Conservation (phyloP, 495 filamentous ascomycete genomes). For the Lasiosphaeria miniovina region DNA sequence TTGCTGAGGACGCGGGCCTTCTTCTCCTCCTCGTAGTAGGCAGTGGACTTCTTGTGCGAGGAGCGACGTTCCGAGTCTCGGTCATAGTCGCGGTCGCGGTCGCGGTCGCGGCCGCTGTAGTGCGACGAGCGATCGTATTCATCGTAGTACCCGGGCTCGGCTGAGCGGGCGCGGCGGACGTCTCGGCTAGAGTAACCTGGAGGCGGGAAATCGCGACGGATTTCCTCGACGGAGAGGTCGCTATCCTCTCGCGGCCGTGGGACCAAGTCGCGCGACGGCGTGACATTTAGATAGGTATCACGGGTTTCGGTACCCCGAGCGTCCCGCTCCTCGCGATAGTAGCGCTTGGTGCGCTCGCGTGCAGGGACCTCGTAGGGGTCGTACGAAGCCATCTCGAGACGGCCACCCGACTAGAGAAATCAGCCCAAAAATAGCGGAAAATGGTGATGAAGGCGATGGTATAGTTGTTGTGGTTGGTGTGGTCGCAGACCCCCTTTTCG, state of each 20-base stretch:
- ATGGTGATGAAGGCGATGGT: background rate
- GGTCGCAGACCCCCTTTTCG: no score
- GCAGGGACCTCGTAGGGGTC: slow-evolving; percentile 44
- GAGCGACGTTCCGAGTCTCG: slow-evolving; percentile 19
- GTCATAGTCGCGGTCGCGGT: slow-evolving; percentile 45
- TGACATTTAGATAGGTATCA: slow-evolving; percentile 46
- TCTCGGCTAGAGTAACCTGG: slow-evolving; percentile 50
- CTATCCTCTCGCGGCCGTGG: slow-evolving; percentile 54
- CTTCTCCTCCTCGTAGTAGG: slow-evolving; percentile 48
- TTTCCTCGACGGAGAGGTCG: slow-evolving; percentile 64
- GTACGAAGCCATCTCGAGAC: slow-evolving; percentile 43
- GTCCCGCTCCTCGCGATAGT: slow-evolving; percentile 48
- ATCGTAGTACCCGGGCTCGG: slow-evolving; percentile 44
- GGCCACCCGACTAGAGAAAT: background rate
- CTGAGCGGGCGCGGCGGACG: slow-evolving; percentile 51
- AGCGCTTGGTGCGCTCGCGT: slow-evolving; percentile 41
- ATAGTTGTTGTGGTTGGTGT: background rate
- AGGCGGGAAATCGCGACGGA: slow-evolving; percentile 65
- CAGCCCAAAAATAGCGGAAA: background rate
- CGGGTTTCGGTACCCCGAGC: slow-evolving; percentile 48
- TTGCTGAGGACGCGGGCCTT: slow-evolving; percentile 48
- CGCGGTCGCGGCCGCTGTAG: slow-evolving; percentile 41
- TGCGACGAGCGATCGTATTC: slow-evolving; percentile 41
- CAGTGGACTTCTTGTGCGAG: slow-evolving; percentile 30
- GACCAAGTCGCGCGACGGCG: slow-evolving; percentile 49